Evolutionary conservation across 805 yeast species (phyloP).

Genomic region (Starmerella tilneyi): DNA sequence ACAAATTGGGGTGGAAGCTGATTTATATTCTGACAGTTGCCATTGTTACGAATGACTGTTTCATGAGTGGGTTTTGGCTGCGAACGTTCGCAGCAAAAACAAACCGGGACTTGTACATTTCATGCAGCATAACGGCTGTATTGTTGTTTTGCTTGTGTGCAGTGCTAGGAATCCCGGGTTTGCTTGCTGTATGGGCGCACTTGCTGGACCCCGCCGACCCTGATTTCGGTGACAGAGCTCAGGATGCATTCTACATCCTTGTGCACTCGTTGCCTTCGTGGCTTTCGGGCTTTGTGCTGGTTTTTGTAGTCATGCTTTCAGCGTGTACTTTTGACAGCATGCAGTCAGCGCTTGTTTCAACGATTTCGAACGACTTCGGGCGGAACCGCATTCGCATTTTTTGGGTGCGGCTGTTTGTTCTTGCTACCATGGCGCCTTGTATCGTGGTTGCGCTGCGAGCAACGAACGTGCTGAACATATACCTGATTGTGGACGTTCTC

Average conservation of each 20-base stretch:
- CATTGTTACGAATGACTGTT: conserved; percentile 79
- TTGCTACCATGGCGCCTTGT: conserved; percentile 73
- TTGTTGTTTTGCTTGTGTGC: conserved; percentile 54
- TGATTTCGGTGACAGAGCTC: conserved; percentile 43
- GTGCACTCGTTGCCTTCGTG: conserved; percentile 68
- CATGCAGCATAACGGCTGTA: conserved; percentile 64
- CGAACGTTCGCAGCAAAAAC: conserved; percentile 82
- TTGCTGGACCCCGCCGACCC: conserved; percentile 36
- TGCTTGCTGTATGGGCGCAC: conserved; percentile 87
- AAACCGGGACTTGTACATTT: conserved; percentile 63
- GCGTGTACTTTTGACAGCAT: conserved; percentile 84
- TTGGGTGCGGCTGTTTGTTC: conserved; percentile 60
- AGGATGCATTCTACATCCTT: conserved; percentile 58
- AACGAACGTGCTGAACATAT: conserved; percentile 72
- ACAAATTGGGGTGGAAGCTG: conserved; percentile 79
- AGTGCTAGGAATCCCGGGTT: conserved; percentile 71
- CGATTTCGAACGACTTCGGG: conserved; percentile 81
- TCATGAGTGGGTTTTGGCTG: conserved; percentile 87
- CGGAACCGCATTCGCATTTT: conserved; percentile 62
- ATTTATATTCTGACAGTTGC: conserved; percentile 77
- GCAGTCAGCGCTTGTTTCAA: conserved; percentile 79
- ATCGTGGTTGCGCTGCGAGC: conserved; percentile 78
- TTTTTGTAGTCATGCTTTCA: conserved; percentile 61
- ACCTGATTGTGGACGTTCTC: conserved; percentile 80
- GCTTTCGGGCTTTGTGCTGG: conserved; percentile 74